Percentiles rank a stretch among this genome's conserved stretches.
These are phyloP conservation scores for Aspergillus conjunctus DNA, from an alignment of 495 filamentous ascomycete genomes.

Conservation along the genomic window DNA sequence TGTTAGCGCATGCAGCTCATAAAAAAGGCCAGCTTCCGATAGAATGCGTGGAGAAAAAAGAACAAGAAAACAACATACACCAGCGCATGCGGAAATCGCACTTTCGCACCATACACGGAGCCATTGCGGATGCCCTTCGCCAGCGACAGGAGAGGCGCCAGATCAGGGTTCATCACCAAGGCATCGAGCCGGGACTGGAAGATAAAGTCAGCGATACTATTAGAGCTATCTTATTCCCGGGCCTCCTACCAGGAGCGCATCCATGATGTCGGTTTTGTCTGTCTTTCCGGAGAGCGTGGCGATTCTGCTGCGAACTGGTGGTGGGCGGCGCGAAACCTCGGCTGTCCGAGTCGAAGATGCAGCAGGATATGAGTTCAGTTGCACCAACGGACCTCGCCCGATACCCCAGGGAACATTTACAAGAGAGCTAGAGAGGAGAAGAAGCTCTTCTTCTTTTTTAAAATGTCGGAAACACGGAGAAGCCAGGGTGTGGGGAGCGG, in stretches of 20 bases:
- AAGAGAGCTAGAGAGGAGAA: conserved; percentile 14
- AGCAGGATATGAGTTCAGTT: conserved; percentile 14
- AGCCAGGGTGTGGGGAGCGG: conserved; percentile 27
- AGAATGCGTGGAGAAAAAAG: neutral
- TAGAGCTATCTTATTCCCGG: neutral
- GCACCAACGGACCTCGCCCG: conserved; percentile 22
- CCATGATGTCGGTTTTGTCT: conserved; percentile 33
- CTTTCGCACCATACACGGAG: conserved; percentile 94
- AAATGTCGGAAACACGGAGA: conserved; percentile 2
- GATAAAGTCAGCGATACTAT: conserved; percentile 6
- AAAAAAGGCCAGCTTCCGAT: neutral
- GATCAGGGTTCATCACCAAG: conserved; percentile 76
- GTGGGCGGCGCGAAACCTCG: conserved; percentile 34
- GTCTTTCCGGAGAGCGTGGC: neutral
- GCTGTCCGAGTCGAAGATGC: conserved; percentile 26
- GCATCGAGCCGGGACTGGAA: conserved; percentile 56
- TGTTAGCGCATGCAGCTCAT: conserved; percentile 10
- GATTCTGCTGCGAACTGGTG: conserved; percentile 19
- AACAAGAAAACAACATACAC: conserved; percentile 60
- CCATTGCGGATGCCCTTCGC: conserved; percentile 94
- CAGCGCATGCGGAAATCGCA: conserved; percentile 96
- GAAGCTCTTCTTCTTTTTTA: neutral
- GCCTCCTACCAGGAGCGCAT: conserved; percentile 41
- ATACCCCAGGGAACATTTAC: conserved; percentile 19
- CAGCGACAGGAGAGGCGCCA: conserved; percentile 79